Percentiles rank a stretch among this genome's conserved stretches.
These are phyloP conservation scores for Zygoascus hellenicus DNA, from an alignment of 1,139 yeast genomes.

Conservation along the genomic window DNA sequence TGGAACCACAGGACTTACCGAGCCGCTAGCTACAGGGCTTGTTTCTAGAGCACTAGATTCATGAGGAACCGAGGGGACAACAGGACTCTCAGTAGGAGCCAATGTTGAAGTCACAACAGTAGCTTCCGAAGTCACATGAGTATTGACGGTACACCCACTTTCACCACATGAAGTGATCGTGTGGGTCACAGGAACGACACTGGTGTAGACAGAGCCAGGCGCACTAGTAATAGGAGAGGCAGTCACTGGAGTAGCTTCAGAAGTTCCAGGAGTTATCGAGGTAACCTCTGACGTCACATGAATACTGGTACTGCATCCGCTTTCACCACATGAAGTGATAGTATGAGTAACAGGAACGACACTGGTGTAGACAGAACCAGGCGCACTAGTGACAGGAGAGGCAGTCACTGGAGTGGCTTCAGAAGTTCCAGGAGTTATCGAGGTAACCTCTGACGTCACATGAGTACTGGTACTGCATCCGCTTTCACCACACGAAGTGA, in stretches of 20 bases:
- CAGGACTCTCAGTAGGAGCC: neutral
- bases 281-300: constrained; percentile 1
- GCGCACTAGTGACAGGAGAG: neutral
- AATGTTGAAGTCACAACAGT: neutral
- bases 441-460: neutral
- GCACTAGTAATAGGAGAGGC: neutral
- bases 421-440: neutral
- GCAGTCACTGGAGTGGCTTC: constrained; percentile 3
- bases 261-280: neutral
- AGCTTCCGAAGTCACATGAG: neutral
- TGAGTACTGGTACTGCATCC: constrained; percentile 2
- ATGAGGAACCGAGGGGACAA: neutral
- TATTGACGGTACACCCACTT: neutral
- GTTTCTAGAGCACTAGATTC: neutral
- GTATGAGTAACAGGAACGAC: constrained; percentile 1
- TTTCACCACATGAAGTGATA: constrained; percentile 5
- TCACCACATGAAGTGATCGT: constrained; percentile 5
- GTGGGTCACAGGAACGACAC: neutral
- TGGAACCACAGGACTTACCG: neutral
- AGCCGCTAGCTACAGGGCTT: neutral
- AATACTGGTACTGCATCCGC: constrained; percentile 1
- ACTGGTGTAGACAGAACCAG: neutral
- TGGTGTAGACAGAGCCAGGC: neutral
- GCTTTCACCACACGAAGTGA: neutral
- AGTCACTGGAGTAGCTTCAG: neutral